Conservation (phyloP, 441 rosid genomes). For the Erodium texanum region DNA sequence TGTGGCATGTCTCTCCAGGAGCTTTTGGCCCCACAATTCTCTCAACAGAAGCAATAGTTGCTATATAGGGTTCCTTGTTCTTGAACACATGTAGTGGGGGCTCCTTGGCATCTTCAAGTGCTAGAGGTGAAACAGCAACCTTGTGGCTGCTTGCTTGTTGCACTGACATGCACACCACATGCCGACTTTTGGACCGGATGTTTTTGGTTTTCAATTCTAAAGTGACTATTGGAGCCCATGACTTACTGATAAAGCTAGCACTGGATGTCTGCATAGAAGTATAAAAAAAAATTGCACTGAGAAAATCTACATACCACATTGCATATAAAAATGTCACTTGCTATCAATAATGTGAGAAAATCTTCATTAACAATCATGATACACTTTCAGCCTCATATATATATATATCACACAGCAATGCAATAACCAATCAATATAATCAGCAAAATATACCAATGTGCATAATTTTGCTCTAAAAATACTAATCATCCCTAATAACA, state of each 20-base stretch:
- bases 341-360: neutral
- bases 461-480: neutral
- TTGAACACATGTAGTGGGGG: constrained; percentile 66
- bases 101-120: constrained; percentile 60
- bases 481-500: neutral
- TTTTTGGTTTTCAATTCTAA: constrained; percentile 38
- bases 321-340: neutral
- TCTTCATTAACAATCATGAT: neutral
- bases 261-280: constrained; percentile 36
- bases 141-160: constrained; percentile 69
- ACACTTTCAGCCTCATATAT: neutral
- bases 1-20: constrained; percentile 95
- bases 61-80: constrained; percentile 86
- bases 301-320: constrained; percentile 9
- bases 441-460: neutral
- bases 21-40: constrained; percentile 83
- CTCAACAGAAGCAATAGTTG: constrained; percentile 84
- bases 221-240: constrained; percentile 43
- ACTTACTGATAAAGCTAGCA: constrained; percentile 43
- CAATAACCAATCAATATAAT: neutral
- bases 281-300: constrained; percentile 3
- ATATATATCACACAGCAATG: no score
- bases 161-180: constrained; percentile 58
- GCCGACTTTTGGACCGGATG: constrained; percentile 24
- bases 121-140: constrained; percentile 67